Base-by-base conservation (phyloP, 306 rosid genomes). In the Vicia faba region DNA sequence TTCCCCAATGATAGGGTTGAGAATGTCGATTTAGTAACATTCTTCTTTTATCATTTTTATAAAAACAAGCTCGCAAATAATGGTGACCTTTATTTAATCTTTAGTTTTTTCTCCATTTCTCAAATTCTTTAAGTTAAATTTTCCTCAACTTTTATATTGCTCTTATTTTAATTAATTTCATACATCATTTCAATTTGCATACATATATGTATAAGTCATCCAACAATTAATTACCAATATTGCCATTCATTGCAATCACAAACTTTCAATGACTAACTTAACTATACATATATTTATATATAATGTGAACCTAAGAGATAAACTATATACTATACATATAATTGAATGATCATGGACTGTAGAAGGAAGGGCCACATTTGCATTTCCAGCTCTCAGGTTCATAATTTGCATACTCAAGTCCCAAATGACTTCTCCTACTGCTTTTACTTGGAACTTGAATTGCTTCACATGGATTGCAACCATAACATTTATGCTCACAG, bases 371-470 rank as follows among this genome's bases (percentile, higher is more conserved):
- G 31, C 99, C 99, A 69, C 99, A 93, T 81, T 93, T 89, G 92
- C 99, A 93, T 86, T 90, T 90, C 99, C 99, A 93, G 62, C 93
- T 87, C 76, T 90, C 99, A 1, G 99, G 99, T 66, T 90, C 97
- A 67, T 93, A 93, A 65, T 93, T 93, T 45, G 99, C 74, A 20
- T 90, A 90, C 49, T 88, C 84, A 43, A 88, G 35, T 4, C 86
- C 69, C 35, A 84, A 16, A 58, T 79, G 83, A 67, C 13, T 77
- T 61, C 16, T 79, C 56, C 68, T 87, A 44, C 74, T 64, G 20
- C 50, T 89, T 64, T 61, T 80, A 67, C 90, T 83, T 33, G 97
- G 99, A 16, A 90, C 91, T 70, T 93, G 97, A 79, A 84, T 82
- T 13, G 97, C 96, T 72, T 86, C 97, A 79, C 99, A 93, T 49